Evolutionary conservation across 164 flowering plant species (phyloP), one percentile per base, ranked within the genome.

Genomic region (Paratinospora sagittata): DNA sequence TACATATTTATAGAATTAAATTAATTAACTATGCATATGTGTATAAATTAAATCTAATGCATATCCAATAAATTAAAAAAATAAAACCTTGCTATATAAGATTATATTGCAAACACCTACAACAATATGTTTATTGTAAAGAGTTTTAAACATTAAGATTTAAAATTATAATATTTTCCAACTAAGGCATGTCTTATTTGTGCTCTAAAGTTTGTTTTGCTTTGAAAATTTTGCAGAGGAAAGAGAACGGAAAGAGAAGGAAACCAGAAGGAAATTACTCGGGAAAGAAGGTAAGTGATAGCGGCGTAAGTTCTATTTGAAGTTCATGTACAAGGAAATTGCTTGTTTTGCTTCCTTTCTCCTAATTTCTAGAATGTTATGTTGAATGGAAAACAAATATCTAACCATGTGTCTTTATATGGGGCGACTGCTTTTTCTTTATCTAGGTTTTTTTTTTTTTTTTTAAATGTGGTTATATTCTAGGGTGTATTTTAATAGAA

Each of bases 181-280:
- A 19, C 11, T 8, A 11, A 27, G 14, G 27, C 36, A 19, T 41
- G 19, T 27, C 23, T 70, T 27, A 45, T 41, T 39, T 66, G 19
- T 65, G 23, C 27, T 26, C 65, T 57, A 65, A 37, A 1, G 43
- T 72, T 33, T 60, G 52, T 3, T 57, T 52, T 13, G 30, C 57
- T 55, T 9, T 60, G 6, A n/a, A 16, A 30, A 74, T 47, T 76
- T 41, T 34, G 34, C 76, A 81, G 81, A 81, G 65, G 78, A 76
- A 74, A 75, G 77, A 81, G 60, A 73, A 52, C 21, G 83, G 93
- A 72, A 94, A 92, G 74, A 86, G 97, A 67, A 86, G 98, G 73
- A 94, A 92, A 80, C 84, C 76, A 33, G 95, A 92, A 75, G 92
- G 90, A 23, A 71, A 61, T 37, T 78, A 69, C 74, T 39, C 72